Base-by-base conservation (phyloP, 495 filamentous ascomycete genomes). In the Lepidopterella palustris region DNA sequence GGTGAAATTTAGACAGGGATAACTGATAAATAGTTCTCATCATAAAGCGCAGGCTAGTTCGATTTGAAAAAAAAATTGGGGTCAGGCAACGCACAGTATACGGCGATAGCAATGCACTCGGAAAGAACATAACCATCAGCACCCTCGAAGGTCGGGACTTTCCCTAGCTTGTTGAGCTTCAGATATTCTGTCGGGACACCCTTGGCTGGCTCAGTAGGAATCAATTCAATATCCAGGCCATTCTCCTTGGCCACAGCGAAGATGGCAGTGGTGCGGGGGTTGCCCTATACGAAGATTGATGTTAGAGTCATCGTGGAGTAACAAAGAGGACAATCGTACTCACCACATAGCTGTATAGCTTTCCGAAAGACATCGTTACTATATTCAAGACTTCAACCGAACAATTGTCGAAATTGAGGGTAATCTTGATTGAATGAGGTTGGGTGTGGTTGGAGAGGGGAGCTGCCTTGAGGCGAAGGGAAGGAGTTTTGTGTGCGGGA, bases 211-310 rank as follows among this genome's bases (percentile, higher is more conserved):
- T 87, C 78, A 63, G 83, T 86, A 64, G 85, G 74, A 53, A 95
- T 87, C 59, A 89, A 71, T 78, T 97, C 89, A 62, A 99, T 69
- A 54, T 97, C 89, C 66, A 99, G 82, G 69, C 86, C 84, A 78
- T 97, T 97, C 74, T 87, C 89, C 84, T 97, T 97, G 63, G 93
- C 95, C 68, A 96, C 89, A 69, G 89, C 91, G 71, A 83, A 81
- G 77, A 95, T 85, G 66, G 83, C 82, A 73, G 88, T 90, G 71
- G 90, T 88, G 79, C 93, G 92, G 77, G 85, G 77, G 81, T 97
- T 96, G 68, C 79, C 81, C 93, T 97, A 68, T 49, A 64, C 52
- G 61, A 62, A 50, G 35, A 52, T 52, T 50, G 59, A 53, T 49
- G 70, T 65, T 68, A 65, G 53, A 62, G 61, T 68, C 40, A 26